Evolutionary conservation across 768 basidiomycete species (phyloP), one percentile per base, ranked within the genome.

Genomic region (Boletus rubescentipes): DNA sequence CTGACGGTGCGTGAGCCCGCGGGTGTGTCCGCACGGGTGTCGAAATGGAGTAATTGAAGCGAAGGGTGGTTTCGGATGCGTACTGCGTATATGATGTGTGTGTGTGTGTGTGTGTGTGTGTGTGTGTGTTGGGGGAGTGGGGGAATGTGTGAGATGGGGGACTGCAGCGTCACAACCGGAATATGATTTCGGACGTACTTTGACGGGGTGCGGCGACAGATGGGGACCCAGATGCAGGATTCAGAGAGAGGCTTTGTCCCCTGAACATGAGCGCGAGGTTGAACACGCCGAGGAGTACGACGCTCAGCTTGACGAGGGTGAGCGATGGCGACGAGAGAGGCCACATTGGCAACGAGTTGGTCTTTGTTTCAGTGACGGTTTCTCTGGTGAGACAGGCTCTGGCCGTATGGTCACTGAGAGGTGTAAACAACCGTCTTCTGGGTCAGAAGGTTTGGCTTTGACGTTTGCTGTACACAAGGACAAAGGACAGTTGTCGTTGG

Each of bases 221-320:
- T 2, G 43, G 35, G n/a, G 54, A 15, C 9, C 20, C 29, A 6
- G 32, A 11, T 6, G 15, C 29, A 8, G 32, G 16, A 10, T 4
- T 32, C 6, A 36, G n/a, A 26, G 34, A 26, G 0, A 31, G 34
- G 14, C 5, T 26, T 6, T 3, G 9, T 7, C 39, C 46, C 21
- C n/a, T 53, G 50, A 64, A 39, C 15, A n/a, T 34, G 26, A 67
- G 9, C 0, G 8, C 14, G 36, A 64, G 32, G 41, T 67, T 65
- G 45, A 64, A 48, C 18, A 54, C 3, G 36, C 64, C 65, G 10
- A 65, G 64, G 4, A 64, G 21, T 1, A 67, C 2, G 23, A 58
- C 62, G 12, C 36, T 37, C 16, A 67, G 38, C 43, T 67, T 67
- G 32, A 67, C 50, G 47, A 65, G 4, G n/a, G 47, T 54, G 39